Conservation (phyloP, 495 filamentous ascomycete species). For the Glarea lozoyensis region DNA sequence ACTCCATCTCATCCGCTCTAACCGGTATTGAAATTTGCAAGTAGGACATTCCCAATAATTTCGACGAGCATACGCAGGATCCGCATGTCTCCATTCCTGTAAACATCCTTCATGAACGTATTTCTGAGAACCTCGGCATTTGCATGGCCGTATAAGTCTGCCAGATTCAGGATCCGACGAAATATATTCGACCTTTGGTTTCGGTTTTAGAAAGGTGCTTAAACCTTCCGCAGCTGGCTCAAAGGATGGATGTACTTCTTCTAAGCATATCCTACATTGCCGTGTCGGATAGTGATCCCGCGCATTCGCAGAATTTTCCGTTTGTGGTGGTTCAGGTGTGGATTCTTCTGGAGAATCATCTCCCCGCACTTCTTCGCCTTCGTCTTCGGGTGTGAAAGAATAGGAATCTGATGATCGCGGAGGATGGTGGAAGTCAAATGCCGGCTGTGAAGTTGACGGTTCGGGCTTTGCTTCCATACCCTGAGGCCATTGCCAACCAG, state of each 20-base stretch:
- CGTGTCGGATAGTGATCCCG: slow-evolving; percentile 54
- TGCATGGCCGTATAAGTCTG: slow-evolving; percentile 82
- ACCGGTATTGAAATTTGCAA: slow-evolving; percentile 74
- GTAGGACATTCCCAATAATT: slow-evolving; percentile 87
- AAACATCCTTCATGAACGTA: slow-evolving; percentile 96
- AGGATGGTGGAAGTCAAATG: no score
- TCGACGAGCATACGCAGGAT: slow-evolving; percentile 53
- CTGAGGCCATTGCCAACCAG: slow-evolving; percentile 12
- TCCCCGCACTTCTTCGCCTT: neutral
- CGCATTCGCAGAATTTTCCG: slow-evolving; percentile 22
- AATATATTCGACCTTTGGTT: slow-evolving; percentile 61
- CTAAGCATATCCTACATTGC: slow-evolving; percentile 88
- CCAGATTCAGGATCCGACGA: slow-evolving; percentile 68
- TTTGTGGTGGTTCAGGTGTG: slow-evolving; percentile 7
- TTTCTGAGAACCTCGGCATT: slow-evolving; percentile 83
- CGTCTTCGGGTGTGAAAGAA: neutral
- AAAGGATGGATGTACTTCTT: slow-evolving; percentile 70
- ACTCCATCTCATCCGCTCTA: slow-evolving; percentile 70
- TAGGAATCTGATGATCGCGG: neutral
- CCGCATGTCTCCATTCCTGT: slow-evolving; percentile 71
- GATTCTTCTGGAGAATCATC: slow-evolving; percentile 4
- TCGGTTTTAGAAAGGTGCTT: slow-evolving; percentile 51
- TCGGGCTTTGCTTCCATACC: neutral
- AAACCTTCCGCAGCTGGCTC: slow-evolving; percentile 52
- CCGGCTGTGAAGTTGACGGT: no score